Conservation (phyloP, 768 basidiomycete species). For the Suillus brevipes region DNA sequence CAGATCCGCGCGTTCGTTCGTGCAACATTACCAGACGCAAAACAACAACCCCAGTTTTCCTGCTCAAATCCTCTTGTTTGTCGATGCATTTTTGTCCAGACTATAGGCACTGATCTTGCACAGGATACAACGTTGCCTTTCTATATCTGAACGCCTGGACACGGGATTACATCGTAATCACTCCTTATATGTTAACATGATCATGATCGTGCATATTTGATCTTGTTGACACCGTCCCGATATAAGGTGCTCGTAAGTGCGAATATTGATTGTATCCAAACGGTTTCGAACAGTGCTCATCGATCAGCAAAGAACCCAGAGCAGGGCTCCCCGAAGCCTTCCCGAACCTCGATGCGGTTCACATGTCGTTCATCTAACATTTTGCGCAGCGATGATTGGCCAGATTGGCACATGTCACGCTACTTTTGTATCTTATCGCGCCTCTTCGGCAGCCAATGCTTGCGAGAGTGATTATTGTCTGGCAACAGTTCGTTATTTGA, state of each 20-base stretch:
- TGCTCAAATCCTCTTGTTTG: conserved; percentile 2
- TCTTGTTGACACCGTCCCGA: not conserved
- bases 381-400: not conserved
- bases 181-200: not conserved
- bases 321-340: not conserved
- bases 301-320: not conserved
- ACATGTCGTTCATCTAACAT: not conserved
- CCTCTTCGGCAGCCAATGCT: not conserved
- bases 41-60: not conserved
- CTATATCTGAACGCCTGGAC: not conserved
- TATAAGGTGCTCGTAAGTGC: not conserved
- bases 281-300: not conserved
- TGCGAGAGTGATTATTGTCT: conserved; percentile 1
- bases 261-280: not conserved
- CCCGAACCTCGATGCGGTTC: not conserved
- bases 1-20: not conserved
- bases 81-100: not conserved
- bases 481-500: not conserved
- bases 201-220: not conserved
- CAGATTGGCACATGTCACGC: not conserved
- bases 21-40: not conserved
- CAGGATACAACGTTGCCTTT: conserved; percentile 2
- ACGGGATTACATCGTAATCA: not conserved
- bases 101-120: conserved; percentile 1
- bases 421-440: conserved; percentile 1